Percentiles rank a stretch among this genome's conserved stretches.
phyloP scores from a whole-genome alignment of 495 filamentous ascomycete species.

The Aspergillus leporis region DNA sequence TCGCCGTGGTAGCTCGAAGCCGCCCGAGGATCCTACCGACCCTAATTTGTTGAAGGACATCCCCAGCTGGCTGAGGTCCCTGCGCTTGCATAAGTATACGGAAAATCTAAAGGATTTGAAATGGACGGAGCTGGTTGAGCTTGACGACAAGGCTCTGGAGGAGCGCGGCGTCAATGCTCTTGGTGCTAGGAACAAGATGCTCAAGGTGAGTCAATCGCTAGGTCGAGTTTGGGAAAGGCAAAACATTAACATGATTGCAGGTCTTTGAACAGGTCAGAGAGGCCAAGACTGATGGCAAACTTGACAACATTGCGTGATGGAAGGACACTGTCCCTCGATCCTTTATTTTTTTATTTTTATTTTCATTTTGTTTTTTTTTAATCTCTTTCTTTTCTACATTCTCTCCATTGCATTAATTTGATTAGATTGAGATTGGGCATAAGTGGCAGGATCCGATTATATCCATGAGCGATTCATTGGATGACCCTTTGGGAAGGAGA shows the following conservation, averaged over 20 bases:
- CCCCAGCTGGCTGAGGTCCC: conserved; percentile 90
- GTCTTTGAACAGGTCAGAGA: conserved; percentile 95
- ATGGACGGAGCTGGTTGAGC: conserved; percentile 89
- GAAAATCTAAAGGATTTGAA: conserved; percentile 96
- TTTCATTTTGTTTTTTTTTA: conserved; percentile 23
- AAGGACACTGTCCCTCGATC: conserved; percentile 9
- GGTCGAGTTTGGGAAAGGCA: neutral
- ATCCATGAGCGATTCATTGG: conserved; percentile 22
- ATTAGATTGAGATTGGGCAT: conserved; percentile 32
- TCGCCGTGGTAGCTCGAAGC: conserved; percentile 91
- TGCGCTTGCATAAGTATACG: conserved; percentile 97
- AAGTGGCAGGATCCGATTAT: conserved; percentile 32
- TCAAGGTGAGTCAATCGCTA: conserved; percentile 67
- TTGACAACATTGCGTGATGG: conserved; percentile 41
- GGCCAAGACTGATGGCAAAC: conserved; percentile 69
- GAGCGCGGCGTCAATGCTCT: conserved; percentile 92
- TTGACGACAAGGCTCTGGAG: conserved; percentile 93
- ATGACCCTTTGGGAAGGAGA: conserved; percentile 16
- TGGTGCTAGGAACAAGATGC: conserved; percentile 94
- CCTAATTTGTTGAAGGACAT: conserved; percentile 90
- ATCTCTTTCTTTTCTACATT: conserved; percentile 20
- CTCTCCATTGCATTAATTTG: conserved; percentile 33
- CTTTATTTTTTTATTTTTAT: conserved; percentile 22
- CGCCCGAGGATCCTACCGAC: conserved; percentile 96
- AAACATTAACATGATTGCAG: conserved; percentile 39